phyloP scores from a whole-genome alignment of 2,329 filamentous ascomycete species.

The Phialemonium atrogriseum region DNA sequence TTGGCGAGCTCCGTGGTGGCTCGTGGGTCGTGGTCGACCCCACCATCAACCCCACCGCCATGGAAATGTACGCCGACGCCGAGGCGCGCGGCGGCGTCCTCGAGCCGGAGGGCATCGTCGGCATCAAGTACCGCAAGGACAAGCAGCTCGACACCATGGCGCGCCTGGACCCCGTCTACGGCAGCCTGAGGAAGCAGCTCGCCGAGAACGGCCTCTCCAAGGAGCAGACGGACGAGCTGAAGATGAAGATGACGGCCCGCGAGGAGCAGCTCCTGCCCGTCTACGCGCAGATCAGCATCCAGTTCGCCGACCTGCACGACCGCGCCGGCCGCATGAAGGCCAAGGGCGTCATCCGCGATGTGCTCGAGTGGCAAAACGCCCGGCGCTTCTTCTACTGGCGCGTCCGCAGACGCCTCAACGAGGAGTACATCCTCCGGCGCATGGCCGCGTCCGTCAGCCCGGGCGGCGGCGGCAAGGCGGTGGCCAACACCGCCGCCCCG shows the following conservation, averaged over 20 bases:
- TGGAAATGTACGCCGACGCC: conserved; percentile 99
- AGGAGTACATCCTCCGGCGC: conserved; percentile 93
- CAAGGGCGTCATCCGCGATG: conserved; percentile 84
- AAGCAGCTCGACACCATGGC: conserved; percentile 98
- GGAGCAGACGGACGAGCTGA: conserved; percentile 71
- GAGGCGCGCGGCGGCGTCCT: conserved; percentile 94
- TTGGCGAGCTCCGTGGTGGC: conserved; percentile 93
- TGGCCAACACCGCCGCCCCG: conserved; percentile 10
- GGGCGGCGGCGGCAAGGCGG: conserved; percentile 25
- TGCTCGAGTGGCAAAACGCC: conserved; percentile 78
- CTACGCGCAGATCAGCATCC: conserved; percentile 89
- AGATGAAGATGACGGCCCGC: conserved; percentile 73
- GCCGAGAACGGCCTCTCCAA: conserved; percentile 53
- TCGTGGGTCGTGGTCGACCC: conserved; percentile 99
- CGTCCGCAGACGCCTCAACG: conserved; percentile 88
- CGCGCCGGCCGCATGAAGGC: conserved; percentile 96
- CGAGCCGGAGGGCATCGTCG: conserved; percentile 95
- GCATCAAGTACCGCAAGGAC: conserved; percentile 97
- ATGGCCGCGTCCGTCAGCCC: conserved; percentile 45
- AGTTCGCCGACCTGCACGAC: conserved; percentile 96
- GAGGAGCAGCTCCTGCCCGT: conserved; percentile 87
- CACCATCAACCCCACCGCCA: conserved; percentile 90
- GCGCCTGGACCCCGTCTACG: conserved; percentile 79
- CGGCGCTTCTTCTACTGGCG: conserved; percentile 99
- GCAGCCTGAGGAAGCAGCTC: conserved; percentile 72